These are phyloP conservation scores for Ogataea zsoltii DNA, from an alignment of 805 yeast genomes.

Conservation along the genomic window DNA sequence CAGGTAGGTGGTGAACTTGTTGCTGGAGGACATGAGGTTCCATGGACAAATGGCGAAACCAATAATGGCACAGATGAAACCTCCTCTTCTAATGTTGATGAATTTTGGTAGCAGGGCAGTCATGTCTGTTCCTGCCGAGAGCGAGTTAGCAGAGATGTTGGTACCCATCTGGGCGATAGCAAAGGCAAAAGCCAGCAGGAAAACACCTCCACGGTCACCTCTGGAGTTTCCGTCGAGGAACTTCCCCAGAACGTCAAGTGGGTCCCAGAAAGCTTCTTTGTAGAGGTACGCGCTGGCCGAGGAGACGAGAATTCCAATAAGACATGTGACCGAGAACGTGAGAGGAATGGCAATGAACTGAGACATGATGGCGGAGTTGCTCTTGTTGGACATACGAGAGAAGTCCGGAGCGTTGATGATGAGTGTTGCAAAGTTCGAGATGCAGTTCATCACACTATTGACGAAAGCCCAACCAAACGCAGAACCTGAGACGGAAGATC, in stretches of 20 bases:
- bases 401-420: conserved; percentile 89
- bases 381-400: conserved; percentile 73
- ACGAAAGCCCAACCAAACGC: conserved; percentile 83
- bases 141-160: conserved; percentile 70
- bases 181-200: conserved; percentile 68
- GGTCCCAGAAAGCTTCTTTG: conserved; percentile 79
- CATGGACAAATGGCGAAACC: conserved; percentile 80
- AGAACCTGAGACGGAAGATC: conserved; percentile 53
- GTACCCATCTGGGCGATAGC: conserved; percentile 78
- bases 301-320: conserved; percentile 82
- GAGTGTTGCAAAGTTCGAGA: conserved; percentile 87
- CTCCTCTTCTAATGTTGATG: conserved; percentile 77
- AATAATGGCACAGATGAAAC: conserved; percentile 70
- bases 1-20: conserved; percentile 75
- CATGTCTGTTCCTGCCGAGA: conserved; percentile 73
- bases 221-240: conserved; percentile 55
- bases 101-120: conserved; percentile 64
- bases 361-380: conserved; percentile 51
- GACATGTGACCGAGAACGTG: conserved; percentile 75
- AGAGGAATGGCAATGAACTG: conserved; percentile 70
- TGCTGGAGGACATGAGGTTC: conserved; percentile 70
- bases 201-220: conserved; percentile 79
- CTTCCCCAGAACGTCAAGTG: conserved; percentile 69
- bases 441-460: conserved; percentile 71
- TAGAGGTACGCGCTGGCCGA: conserved; percentile 71